phyloP scores from a whole-genome alignment of 495 filamentous ascomycete species.

The Penicillium bovifimosum region DNA sequence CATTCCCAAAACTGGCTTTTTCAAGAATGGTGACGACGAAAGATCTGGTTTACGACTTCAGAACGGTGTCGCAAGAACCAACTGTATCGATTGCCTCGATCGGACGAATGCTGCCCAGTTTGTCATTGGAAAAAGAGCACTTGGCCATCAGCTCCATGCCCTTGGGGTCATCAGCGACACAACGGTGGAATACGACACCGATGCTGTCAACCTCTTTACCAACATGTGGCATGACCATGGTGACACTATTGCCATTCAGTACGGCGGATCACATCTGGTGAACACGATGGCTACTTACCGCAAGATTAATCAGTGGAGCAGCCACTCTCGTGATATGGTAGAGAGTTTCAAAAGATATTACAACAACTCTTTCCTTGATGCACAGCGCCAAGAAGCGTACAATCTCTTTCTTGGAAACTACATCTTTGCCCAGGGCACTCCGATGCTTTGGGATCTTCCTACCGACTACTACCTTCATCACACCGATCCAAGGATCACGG shows the following conservation, averaged over 20 bases:
- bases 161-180: constrained; percentile 79
- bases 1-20: constrained; percentile 80
- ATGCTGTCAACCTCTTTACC: constrained; percentile 91
- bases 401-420: constrained; percentile 98
- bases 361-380: constrained; percentile 96
- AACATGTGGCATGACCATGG: constrained; percentile 96
- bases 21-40: constrained; percentile 76
- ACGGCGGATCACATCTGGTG: constrained; percentile 93
- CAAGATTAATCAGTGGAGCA: constrained; percentile 98
- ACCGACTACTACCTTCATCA: constrained; percentile 98
- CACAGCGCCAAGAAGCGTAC: constrained; percentile 94
- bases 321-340: constrained; percentile 95
- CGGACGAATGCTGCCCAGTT: constrained; percentile 97
- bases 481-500: constrained; percentile 62
- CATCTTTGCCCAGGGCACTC: constrained; percentile 81
- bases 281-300: constrained; percentile 99
- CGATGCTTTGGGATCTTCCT: constrained; percentile 94
- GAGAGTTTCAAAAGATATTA: constrained; percentile 99
- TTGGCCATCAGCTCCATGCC: constrained; percentile 89
- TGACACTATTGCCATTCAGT: constrained; percentile 95
- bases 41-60: constrained; percentile 65
- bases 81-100: constrained; percentile 96
- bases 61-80: constrained; percentile 89
- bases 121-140: constrained; percentile 91
- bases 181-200: constrained; percentile 85